A percentile compares a stretch with the other conserved stretches of the same genome.
Evolutionary conservation across 441 rosid species (phyloP).

Genomic region (Pelargonium fulgidum): DNA sequence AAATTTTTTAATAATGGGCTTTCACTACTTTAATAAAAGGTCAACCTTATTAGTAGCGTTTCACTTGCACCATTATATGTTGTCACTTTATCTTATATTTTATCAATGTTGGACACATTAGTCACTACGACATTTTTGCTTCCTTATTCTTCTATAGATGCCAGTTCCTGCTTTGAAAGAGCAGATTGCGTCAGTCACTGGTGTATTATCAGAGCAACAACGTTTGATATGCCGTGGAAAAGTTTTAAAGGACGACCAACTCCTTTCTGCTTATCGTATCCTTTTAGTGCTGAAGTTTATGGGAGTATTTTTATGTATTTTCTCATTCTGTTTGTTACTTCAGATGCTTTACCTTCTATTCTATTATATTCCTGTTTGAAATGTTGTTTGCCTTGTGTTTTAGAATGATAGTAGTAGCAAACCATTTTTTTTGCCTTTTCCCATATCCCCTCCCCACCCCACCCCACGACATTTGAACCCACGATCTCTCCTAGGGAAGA

Average conservation of each 20-base stretch:
- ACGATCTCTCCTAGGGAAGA: too few species aligned
- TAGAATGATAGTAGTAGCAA: background rate
- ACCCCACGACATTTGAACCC: too few species aligned
- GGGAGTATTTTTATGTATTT: slow-evolving; percentile 1
- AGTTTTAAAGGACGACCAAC: slow-evolving; percentile 89
- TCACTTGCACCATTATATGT: too few species aligned
- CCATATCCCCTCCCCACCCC: too few species aligned
- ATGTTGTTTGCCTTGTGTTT: slow-evolving; percentile 1
- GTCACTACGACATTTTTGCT: background rate
- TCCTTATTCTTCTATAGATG: slow-evolving; percentile 40
- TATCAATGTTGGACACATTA: too few species aligned
- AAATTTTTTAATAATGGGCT: too few species aligned
- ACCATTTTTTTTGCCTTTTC: background rate
- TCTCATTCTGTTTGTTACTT: background rate
- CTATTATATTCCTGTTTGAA: background rate
- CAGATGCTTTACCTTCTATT: background rate
- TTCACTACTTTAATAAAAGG: too few species aligned
- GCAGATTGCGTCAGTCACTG: slow-evolving; percentile 87
- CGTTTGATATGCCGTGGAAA: slow-evolving; percentile 91
- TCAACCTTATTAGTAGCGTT: too few species aligned
- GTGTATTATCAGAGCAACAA: slow-evolving; percentile 86
- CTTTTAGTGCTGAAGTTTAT: slow-evolving; percentile 22
- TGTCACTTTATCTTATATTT: too few species aligned
- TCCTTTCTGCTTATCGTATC: slow-evolving; percentile 98
- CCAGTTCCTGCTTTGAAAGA: slow-evolving; percentile 94